phyloP scores from a whole-genome alignment of 768 basidiomycete genomes.

The Coprinopsis sp. region DNA sequence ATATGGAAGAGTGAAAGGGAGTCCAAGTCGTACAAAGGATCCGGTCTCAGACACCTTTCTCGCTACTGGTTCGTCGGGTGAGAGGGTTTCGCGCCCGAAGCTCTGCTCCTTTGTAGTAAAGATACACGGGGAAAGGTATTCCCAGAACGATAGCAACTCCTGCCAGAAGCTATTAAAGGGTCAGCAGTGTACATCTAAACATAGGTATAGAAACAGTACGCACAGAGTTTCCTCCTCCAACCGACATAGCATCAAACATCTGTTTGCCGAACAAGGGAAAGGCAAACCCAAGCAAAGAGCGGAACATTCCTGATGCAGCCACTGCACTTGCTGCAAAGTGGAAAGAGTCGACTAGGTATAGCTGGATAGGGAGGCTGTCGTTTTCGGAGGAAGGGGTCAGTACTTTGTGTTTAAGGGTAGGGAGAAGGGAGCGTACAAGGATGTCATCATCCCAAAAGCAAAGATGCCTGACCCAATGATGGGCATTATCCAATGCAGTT shows the following conservation, averaged over 20 bases:
- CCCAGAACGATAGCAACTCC: conserved; percentile 57
- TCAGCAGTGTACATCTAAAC: not conserved
- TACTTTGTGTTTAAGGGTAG: conserved; percentile 1
- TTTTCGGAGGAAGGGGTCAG: too few relatives aligned
- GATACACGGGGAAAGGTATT: conserved; percentile 71
- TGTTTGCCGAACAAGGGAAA: conserved; percentile 52
- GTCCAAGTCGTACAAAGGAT: too few relatives aligned
- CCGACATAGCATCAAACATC: conserved; percentile 58
- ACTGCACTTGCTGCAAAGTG: conserved; percentile 65
- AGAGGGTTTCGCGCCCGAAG: conserved; percentile 28
- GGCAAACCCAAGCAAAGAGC: conserved; percentile 42
- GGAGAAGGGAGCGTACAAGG: conserved; percentile 44
- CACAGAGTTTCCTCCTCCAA: conserved; percentile 64
- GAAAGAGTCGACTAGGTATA: conserved; percentile 72
- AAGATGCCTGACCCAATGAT: conserved; percentile 59
- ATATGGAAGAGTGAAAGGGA: too few relatives aligned
- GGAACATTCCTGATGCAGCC: conserved; percentile 60
- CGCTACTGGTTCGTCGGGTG: too few relatives aligned
- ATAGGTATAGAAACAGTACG: conserved; percentile 10
- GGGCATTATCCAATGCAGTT: too few relatives aligned
- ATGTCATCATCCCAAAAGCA: conserved; percentile 62
- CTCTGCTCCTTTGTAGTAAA: conserved; percentile 63
- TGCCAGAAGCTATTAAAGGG: conserved; percentile 40
- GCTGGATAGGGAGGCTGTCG: conserved; percentile 62
- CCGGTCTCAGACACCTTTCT: too few relatives aligned